These are phyloP conservation scores for Saksenaea vasiformis DNA, from an alignment of 371 early-diverging fungal genomes.

Conservation along the genomic window DNA sequence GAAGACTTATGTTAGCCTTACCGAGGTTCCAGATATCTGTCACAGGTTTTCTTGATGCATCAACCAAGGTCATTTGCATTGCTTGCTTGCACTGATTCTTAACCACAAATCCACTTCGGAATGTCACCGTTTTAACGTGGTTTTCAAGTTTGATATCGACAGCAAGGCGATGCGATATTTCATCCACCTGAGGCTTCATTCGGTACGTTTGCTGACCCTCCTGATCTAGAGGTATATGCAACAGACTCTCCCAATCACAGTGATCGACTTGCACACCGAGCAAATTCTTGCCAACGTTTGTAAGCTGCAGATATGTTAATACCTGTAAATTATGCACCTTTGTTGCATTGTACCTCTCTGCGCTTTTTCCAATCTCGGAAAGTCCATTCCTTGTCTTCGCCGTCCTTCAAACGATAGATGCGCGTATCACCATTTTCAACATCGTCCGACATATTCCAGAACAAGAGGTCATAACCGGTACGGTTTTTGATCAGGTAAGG, in stretches of 20 bases:
- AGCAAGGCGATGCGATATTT: conserved; percentile 67
- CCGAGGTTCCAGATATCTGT: conserved; percentile 30
- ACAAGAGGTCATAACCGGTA: conserved; percentile 74
- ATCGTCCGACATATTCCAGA: conserved; percentile 75
- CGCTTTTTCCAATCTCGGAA: conserved; percentile 85
- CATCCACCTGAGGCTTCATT: conserved; percentile 64
- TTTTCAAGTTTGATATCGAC: conserved; percentile 74
- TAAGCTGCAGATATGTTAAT: conserved; percentile 10
- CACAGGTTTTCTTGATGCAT: conserved; percentile 40
- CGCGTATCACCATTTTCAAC: conserved; percentile 40
- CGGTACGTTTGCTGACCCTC: conserved; percentile 69
- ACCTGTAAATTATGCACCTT: neutral
- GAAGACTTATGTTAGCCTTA: conserved; percentile 9
- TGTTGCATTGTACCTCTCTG: conserved; percentile 55
- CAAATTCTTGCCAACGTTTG: conserved; percentile 49
- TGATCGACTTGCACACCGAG: conserved; percentile 73
- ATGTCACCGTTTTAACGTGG: conserved; percentile 78
- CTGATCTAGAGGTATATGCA: conserved; percentile 70
- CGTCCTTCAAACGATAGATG: conserved; percentile 52
- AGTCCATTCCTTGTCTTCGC: conserved; percentile 70
- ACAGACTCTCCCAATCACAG: conserved; percentile 72
- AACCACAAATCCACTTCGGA: conserved; percentile 71
- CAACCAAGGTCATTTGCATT: conserved; percentile 63
- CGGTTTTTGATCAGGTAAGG: conserved; percentile 77
- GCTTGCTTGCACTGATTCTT: conserved; percentile 60